Conservation (phyloP, 2,329 filamentous ascomycete genomes). For the Aspergillus ochraceus region DNA sequence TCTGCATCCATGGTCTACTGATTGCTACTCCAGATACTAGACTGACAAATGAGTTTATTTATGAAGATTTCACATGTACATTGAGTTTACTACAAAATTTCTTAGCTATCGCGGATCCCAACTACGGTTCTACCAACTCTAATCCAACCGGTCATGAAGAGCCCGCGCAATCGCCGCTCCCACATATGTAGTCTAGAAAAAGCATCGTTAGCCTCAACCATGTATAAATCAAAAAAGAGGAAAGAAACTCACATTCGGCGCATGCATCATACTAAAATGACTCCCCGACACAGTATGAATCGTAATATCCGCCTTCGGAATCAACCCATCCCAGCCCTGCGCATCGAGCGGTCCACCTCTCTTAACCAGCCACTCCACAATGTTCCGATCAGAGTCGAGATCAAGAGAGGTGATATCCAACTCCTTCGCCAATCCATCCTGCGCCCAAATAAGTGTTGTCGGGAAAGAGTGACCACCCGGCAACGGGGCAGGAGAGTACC, state of each 20-base stretch:
- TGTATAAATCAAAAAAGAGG: too few species aligned
- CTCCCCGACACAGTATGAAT: not conserved
- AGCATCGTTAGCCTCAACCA: not conserved
- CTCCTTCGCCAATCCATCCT: not conserved
- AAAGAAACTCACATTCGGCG: not conserved
- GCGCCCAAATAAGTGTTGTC: not conserved
- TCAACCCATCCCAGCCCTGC: not conserved
- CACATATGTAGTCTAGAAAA: not conserved
- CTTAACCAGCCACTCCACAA: not conserved
- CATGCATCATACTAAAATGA: not conserved
- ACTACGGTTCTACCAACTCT: not conserved
- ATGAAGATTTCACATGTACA: too few species aligned
- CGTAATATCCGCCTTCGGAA: not conserved
- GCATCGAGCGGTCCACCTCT: not conserved
- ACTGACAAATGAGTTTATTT: too few species aligned
- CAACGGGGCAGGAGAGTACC: not conserved
- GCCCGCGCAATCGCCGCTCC: not conserved
- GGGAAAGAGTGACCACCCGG: not conserved
- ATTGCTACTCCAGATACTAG: too few species aligned
- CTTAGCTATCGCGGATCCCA: too few species aligned
- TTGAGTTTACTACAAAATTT: too few species aligned
- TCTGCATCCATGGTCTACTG: too few species aligned
- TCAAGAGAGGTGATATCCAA: not conserved
- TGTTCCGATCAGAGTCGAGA: not conserved
- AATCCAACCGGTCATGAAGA: not conserved